Evolutionary conservation across 106 monocot genomes (phyloP).

Genomic region (Apostasia ramifera): DNA sequence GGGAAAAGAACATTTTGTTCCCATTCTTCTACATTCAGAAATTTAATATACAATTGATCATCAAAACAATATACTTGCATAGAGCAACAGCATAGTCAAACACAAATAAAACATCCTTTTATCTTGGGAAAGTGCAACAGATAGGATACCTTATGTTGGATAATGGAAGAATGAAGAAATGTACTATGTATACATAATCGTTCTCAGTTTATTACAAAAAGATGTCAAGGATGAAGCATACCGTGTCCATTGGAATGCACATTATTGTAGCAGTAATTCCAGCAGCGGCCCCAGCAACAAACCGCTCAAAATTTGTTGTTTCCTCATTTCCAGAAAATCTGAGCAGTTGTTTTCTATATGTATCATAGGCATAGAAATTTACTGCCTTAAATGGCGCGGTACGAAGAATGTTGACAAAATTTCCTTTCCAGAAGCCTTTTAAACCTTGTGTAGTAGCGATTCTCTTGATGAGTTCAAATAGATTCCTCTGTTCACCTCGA

Average conservation of each 20-base stretch:
- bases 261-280: constrained; percentile 89
- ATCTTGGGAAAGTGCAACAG: too few relatives aligned
- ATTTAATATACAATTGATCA: too few relatives aligned
- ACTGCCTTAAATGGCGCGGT: constrained; percentile 97
- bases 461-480: constrained; percentile 54
- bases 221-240: constrained; percentile 20
- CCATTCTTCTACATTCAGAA: too few relatives aligned
- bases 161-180: too few relatives aligned
- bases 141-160: too few relatives aligned
- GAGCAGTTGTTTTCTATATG: constrained; percentile 76
- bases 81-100: too few relatives aligned
- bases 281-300: constrained; percentile 85
- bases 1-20: too few relatives aligned
- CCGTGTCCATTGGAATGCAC: constrained; percentile 98
- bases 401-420: constrained; percentile 97
- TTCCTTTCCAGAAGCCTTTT: constrained; percentile 97
- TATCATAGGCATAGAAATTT: constrained; percentile 97
- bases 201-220: background rate
- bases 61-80: too few relatives aligned
- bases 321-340: constrained; percentile 84
- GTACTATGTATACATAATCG: too few relatives aligned
- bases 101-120: too few relatives aligned
- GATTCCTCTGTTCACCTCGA: constrained; percentile 64
- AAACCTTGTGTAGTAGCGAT: constrained; percentile 75
- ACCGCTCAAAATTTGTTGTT: constrained; percentile 80